A percentile compares a stretch with the other conserved stretches of the same genome.
These are phyloP conservation scores for Syzygium malaccense DNA, from an alignment of 441 rosid genomes.

Conservation along the genomic window DNA sequence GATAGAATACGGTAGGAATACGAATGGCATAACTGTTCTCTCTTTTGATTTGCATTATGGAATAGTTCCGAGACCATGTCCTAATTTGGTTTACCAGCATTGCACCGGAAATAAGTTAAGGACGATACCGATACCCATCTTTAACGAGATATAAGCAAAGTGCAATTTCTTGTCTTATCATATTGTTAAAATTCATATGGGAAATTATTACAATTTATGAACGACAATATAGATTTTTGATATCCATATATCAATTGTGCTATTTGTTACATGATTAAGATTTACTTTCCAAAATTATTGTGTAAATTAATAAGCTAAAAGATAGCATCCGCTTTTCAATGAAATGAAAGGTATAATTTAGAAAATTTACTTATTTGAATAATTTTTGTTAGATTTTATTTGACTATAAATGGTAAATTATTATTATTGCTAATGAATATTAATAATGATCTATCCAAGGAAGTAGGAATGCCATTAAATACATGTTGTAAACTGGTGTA, in stretches of 20 bases:
- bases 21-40: background rate
- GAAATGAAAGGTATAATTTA: background rate
- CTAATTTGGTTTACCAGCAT: background rate
- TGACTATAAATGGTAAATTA: background rate
- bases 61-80: background rate
- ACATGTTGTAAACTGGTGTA: background rate
- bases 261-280: background rate
- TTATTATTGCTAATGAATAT: accelerated
- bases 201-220: background rate
- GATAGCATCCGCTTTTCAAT: no score
- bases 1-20: no score
- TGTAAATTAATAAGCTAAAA: background rate
- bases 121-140: background rate
- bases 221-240: background rate
- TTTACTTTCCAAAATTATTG: background rate
- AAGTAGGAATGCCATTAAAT: background rate
- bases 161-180: background rate
- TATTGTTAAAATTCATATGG: background rate
- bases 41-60: background rate
- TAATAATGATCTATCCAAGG: background rate
- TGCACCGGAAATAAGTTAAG: background rate
- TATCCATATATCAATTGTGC: background rate
- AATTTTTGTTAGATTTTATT: background rate
- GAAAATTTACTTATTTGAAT: background rate
- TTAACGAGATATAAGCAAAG: background rate